These are phyloP conservation scores for Guyanaporus albipodus DNA, from an alignment of 768 basidiomycete genomes.

Conservation along the genomic window DNA sequence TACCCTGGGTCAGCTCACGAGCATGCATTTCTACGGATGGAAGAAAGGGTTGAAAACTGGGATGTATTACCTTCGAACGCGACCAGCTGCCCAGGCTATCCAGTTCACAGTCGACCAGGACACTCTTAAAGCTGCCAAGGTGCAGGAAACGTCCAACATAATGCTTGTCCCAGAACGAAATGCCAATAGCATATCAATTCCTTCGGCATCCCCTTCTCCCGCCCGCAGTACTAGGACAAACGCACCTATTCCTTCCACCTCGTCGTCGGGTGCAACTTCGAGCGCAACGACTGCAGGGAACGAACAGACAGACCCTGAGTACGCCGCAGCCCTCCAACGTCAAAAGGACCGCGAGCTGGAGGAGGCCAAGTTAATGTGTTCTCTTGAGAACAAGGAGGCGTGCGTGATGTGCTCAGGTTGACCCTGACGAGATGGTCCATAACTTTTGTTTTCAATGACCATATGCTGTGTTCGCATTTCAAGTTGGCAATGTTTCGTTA, in stretches of 20 bases:
- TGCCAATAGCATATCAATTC: slow-evolving; percentile 17
- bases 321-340: slow-evolving; percentile 70
- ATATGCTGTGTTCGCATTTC: background rate
- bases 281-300: slow-evolving; percentile 28
- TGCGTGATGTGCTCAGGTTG: slow-evolving; percentile 90
- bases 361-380: slow-evolving; percentile 78
- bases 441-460: background rate
- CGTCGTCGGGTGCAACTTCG: slow-evolving; percentile 13
- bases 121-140: slow-evolving; percentile 57
- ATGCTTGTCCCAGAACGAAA: slow-evolving; percentile 13
- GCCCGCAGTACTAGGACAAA: slow-evolving; percentile 30
- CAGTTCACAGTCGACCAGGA: slow-evolving; percentile 95
- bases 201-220: slow-evolving; percentile 28
- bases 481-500: background rate
- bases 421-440: slow-evolving; percentile 12
- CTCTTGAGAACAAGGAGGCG: slow-evolving; percentile 90
- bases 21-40: slow-evolving; percentile 99
- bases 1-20: slow-evolving; percentile 87
- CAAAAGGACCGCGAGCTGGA: slow-evolving; percentile 72
- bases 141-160: slow-evolving; percentile 21
- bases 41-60: slow-evolving; percentile 98
- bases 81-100: slow-evolving; percentile 92
- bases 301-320: slow-evolving; percentile 58
- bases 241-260: slow-evolving; percentile 25
- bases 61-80: slow-evolving; percentile 95